Evolutionary conservation across 2,329 filamentous ascomycete genomes (phyloP).

Genomic region (Conoideocrella luteorostrata): DNA sequence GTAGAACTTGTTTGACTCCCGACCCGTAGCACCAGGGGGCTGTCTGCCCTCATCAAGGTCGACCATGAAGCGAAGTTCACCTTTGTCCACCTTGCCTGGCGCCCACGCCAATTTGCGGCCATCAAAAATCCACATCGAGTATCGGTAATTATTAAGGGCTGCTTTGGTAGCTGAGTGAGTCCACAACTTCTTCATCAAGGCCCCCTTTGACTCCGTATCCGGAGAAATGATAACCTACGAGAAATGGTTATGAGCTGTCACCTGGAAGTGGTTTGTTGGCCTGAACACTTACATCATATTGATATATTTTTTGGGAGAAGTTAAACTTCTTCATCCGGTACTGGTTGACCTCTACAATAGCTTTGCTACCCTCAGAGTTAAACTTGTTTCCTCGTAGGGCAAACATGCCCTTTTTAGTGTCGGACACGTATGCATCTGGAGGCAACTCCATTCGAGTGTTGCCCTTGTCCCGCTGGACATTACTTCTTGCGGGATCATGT

Average conservation of each 20-base stretch:
- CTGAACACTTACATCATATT: constrained; percentile 69
- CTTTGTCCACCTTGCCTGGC: constrained; percentile 32
- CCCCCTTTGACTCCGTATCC: constrained; percentile 52
- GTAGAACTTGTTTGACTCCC: constrained; percentile 44
- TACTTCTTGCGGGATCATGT: constrained; percentile 36
- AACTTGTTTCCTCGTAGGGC: constrained; percentile 33
- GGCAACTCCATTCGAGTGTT: constrained; percentile 51
- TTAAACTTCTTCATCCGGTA: constrained; percentile 58
- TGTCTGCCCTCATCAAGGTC: constrained; percentile 66
- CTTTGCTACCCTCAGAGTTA: constrained; percentile 50
- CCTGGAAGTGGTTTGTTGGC: neutral
- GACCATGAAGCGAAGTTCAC: constrained; percentile 52
- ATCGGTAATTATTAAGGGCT: constrained; percentile 41
- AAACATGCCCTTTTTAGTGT: constrained; percentile 28
- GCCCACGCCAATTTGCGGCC: constrained; percentile 81
- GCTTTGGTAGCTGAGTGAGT: constrained; percentile 53
- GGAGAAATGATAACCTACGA: constrained; percentile 59
- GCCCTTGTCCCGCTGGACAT: constrained; percentile 22
- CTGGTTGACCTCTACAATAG: constrained; percentile 62
- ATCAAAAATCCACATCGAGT: constrained; percentile 63
- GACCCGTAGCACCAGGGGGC: constrained; percentile 25
- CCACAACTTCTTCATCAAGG: constrained; percentile 73
- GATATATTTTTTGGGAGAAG: constrained; percentile 59
- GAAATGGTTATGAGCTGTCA: neutral
- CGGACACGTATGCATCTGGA: constrained; percentile 45